Evolutionary conservation across 139 green algal species (phyloP).

Genomic region (Haematococcus sp.): DNA sequence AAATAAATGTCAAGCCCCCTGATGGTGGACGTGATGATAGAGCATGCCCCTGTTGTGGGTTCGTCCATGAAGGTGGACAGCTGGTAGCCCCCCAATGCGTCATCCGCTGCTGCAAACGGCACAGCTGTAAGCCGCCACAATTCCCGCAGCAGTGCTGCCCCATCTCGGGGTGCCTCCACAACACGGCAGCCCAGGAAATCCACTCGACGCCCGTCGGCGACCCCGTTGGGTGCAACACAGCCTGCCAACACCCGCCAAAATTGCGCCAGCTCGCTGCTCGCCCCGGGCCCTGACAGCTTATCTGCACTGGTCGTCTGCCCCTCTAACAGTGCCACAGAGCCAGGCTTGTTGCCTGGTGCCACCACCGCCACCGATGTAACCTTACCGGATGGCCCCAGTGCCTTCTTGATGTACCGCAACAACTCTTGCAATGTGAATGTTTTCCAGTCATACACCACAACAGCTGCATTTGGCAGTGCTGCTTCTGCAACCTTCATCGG

Average conservation of each 20-base stretch:
- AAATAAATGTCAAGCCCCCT: slow-evolving; percentile 28
- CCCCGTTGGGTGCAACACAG: slow-evolving; percentile 30
- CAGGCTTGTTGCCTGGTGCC: slow-evolving; percentile 35
- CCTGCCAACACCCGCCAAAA: slow-evolving; percentile 45
- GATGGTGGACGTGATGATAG: slow-evolving; percentile 22
- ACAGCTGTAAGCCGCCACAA: slow-evolving; percentile 40
- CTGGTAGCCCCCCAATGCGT: slow-evolving; percentile 36
- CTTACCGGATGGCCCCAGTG: slow-evolving; percentile 20
- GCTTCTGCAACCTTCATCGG: slow-evolving; percentile 28
- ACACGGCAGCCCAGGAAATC: slow-evolving; percentile 42
- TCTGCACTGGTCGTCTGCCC: slow-evolving; percentile 20
- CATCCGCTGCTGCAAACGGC: slow-evolving; percentile 45
- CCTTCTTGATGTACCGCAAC: slow-evolving; percentile 30
- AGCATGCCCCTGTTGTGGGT: slow-evolving; percentile 7
- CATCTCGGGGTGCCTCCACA: slow-evolving; percentile 32
- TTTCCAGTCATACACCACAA: slow-evolving; percentile 48
- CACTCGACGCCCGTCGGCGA: slow-evolving; percentile 27
- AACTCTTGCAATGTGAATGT: slow-evolving; percentile 46
- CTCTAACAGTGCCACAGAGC: slow-evolving; percentile 19
- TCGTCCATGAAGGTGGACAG: slow-evolving; percentile 39
- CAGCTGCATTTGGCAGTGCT: slow-evolving; percentile 36
- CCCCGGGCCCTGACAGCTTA: slow-evolving; percentile 19
- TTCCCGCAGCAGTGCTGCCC: slow-evolving; percentile 36
- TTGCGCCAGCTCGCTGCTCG: slow-evolving; percentile 30
- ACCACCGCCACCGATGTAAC: slow-evolving; percentile 40